Base-by-base conservation (phyloP, 805 yeast genomes). In the Candida chauliodis region DNA sequence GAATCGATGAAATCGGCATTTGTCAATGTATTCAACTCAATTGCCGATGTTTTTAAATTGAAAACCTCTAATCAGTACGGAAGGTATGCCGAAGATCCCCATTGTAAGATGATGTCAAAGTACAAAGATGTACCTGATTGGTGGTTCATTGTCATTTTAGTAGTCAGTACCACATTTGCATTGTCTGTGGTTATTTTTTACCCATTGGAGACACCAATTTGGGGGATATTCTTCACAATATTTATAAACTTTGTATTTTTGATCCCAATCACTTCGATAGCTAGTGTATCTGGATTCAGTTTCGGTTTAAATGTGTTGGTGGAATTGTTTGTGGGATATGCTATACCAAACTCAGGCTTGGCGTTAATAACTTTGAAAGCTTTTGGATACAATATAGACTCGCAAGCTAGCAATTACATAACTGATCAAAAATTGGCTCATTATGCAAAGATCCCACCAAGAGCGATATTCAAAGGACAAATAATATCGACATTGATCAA, bases 101-200 rank as follows among this genome's bases (percentile, higher is more conserved):
- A 76, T 48, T 69, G 78, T 40, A 63, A 61, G 33, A 76, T 78
- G 72, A 78, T 79, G 81, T 44, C 71, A 31, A 62, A 58, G 39
- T 81, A 82, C 55, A 71, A 71, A 26, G 88, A 82, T 46, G 86
- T 80, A 15, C 93, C 95, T 1, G 84, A 79, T 46, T 78, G 81
- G 80, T 81, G 88, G 86, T 82, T 73, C 49, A 49, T 60, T 3
- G 43, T 57, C 3, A 61, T 76, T 11, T 63, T 80, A 28, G 40
- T 76, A n/a, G 45, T 63, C 10, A 63, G 80, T 19, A 61, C 78
- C 7, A 45, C 65, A 2, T 57, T 73, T 30, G 57, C 69, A 54
- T 54, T 75, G n/a, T 45, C 66, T 0, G 63, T 73, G 42, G 76
- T 76, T 7, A 49, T 66, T 34, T 46, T 69, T 10, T 75, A 66